These are phyloP conservation scores for Brettanomyces naardenensis DNA, from an alignment of 805 yeast genomes.

Conservation along the genomic window DNA sequence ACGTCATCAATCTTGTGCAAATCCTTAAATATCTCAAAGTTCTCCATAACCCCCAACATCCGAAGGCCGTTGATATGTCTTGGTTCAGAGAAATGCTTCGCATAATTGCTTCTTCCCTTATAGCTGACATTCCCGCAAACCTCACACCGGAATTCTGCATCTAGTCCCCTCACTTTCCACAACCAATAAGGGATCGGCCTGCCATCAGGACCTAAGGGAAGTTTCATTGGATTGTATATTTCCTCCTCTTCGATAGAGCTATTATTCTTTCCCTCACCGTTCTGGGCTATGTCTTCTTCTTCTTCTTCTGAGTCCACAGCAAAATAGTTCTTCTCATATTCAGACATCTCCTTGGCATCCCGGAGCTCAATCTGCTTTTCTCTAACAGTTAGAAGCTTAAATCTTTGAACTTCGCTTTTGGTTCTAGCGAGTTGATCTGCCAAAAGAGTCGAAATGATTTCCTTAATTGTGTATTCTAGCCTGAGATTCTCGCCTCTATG, in stretches of 20 bases:
- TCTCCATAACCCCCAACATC: conserved; percentile 62
- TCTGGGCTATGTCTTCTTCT: conserved; percentile 16
- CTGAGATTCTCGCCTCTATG: conserved; percentile 4
- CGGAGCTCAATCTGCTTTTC: conserved; percentile 53
- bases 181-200: conserved; percentile 91
- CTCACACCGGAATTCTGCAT: conserved; percentile 68
- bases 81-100: conserved; percentile 64
- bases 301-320: conserved; percentile 19
- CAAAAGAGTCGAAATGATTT: conserved; percentile 29
- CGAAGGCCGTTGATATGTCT: conserved; percentile 68
- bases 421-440: conserved; percentile 40
- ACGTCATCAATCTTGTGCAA: conserved; percentile 68
- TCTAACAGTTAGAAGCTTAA: conserved; percentile 58
- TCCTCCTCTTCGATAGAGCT: conserved; percentile 27
- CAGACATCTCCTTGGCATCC: conserved; percentile 24
- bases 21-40: conserved; percentile 44
- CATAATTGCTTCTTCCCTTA: conserved; percentile 66
- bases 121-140: conserved; percentile 72
- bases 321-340: conserved; percentile 2
- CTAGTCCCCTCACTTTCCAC: conserved; percentile 81
- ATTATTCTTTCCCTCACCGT: conserved; percentile 16
- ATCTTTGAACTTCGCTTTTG: conserved; percentile 54
- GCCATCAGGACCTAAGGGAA: conserved; percentile 85
- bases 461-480: conserved; percentile 31
- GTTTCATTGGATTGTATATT: conserved; percentile 39